These are phyloP conservation scores for Xylariaceae sp. DNA, from an alignment of 2,329 filamentous ascomycete genomes.

Conservation along the genomic window DNA sequence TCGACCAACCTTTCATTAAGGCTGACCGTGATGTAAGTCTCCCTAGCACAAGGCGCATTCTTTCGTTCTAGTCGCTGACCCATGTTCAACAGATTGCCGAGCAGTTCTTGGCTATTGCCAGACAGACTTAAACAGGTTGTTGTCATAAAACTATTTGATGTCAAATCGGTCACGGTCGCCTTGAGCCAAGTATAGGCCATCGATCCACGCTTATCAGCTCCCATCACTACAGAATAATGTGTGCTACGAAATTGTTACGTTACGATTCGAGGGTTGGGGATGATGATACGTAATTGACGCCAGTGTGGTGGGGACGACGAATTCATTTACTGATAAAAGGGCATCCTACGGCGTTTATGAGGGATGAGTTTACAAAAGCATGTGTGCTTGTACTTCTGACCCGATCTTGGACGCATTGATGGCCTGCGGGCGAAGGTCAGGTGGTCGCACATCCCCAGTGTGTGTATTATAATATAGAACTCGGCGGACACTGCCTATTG, in stretches of 20 bases:
- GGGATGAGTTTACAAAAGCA: constrained; percentile 11
- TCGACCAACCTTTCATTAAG: constrained; percentile 89
- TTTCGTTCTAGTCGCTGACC: constrained; percentile 4
- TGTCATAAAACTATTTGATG: not conserved
- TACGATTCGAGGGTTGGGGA: constrained; percentile 5
- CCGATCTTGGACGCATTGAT: not conserved
- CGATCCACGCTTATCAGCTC: constrained; percentile 1
- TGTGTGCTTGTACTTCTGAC: constrained; percentile 14
- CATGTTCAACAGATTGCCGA: constrained; percentile 26
- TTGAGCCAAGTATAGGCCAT: not conserved
- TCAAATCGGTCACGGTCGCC: not conserved
- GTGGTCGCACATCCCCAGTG: not conserved
- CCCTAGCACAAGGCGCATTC: not conserved
- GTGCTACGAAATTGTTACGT: constrained; percentile 5
- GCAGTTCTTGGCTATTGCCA: constrained; percentile 28
- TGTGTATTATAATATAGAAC: constrained; percentile 21
- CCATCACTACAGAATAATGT: constrained; percentile 1
- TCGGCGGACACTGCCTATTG: not conserved
- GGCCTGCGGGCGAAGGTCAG: constrained; percentile 5
- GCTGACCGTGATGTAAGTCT: constrained; percentile 70
- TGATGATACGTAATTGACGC: constrained; percentile 11
- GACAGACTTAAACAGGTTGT: constrained; percentile 21
- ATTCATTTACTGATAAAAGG: constrained; percentile 12
- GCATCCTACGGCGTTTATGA: constrained; percentile 22
- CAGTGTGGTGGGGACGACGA: constrained; percentile 5